Conservation (phyloP, 2,329 filamentous ascomycete genomes). For the Aspergillus sp. region DNA sequence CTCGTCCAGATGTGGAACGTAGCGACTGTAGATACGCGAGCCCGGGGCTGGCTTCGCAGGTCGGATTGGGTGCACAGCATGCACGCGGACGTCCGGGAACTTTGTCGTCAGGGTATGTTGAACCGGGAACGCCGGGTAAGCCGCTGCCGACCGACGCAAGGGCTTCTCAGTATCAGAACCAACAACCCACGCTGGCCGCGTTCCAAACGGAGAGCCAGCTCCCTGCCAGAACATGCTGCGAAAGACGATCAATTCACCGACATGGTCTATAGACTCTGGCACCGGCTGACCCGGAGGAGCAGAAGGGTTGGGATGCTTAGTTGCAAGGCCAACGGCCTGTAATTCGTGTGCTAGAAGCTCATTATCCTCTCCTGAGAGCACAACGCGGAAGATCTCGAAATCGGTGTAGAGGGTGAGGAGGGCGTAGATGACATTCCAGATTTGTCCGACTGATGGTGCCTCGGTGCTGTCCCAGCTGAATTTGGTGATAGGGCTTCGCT, state of each 20-base stretch:
- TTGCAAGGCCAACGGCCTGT: conserved; percentile 35
- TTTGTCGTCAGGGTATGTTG: conserved; percentile 43
- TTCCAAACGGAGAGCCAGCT: conserved; percentile 60
- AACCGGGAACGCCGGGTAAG: conserved; percentile 24
- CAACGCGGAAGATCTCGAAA: conserved; percentile 29
- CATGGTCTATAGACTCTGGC: conserved; percentile 24
- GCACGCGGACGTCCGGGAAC: conserved; percentile 43
- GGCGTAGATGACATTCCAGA: conserved; percentile 36
- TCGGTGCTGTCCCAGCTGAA: conserved; percentile 26
- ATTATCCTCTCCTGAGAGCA: conserved; percentile 22
- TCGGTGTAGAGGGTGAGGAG: conserved; percentile 26
- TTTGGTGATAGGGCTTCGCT: conserved; percentile 23
- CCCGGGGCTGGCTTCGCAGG: conserved; percentile 65
- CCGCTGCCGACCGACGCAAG: conserved; percentile 17
- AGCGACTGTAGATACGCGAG: conserved; percentile 68
- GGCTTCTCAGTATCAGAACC: conserved; percentile 31
- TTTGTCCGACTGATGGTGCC: conserved; percentile 28
- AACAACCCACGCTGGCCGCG: conserved; percentile 57
- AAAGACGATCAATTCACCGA: conserved; percentile 43
- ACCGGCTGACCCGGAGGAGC: conserved; percentile 32
- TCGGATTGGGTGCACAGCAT: conserved; percentile 64
- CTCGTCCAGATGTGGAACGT: conserved; percentile 67
- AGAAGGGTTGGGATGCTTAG: conserved; percentile 35
- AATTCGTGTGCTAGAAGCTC: conserved; percentile 23
- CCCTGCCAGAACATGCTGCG: conserved; percentile 62